Percentiles rank a stretch among this genome's conserved stretches.
These are phyloP conservation scores for Xanthoconium stramineum DNA, from an alignment of 768 basidiomycete species.

Conservation along the genomic window DNA sequence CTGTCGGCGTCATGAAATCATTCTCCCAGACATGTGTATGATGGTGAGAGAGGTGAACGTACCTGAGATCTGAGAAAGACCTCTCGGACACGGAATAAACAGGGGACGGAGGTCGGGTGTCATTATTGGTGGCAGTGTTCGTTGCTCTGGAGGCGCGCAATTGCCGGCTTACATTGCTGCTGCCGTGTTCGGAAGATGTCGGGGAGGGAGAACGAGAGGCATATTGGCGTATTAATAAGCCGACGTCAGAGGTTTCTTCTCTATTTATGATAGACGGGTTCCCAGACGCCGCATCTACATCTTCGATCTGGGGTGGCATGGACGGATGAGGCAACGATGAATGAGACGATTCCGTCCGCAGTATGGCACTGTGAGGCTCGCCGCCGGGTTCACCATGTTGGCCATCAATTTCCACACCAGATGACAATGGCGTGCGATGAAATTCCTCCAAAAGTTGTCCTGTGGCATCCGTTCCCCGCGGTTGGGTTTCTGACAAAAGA, in stretches of 20 bases:
- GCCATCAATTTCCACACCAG: neutral
- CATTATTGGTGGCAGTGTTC: neutral
- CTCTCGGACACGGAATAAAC: constrained; percentile 11
- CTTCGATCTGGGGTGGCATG: neutral
- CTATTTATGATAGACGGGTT: neutral
- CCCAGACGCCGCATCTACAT: neutral
- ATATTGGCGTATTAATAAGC: neutral
- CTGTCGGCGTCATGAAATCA: neutral
- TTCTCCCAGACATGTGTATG: neutral
- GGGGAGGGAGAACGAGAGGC: constrained; percentile 26
- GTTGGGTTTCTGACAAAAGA: neutral
- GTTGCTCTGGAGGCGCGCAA: neutral
- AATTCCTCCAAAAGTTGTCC: neutral
- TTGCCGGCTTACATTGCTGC: constrained; percentile 12
- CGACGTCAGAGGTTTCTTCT: neutral
- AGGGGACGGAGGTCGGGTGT: constrained; percentile 10
- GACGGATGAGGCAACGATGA: neutral
- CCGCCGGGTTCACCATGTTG: neutral
- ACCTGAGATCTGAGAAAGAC: constrained; percentile 19
- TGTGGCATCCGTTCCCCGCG: neutral
- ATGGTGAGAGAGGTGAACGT: neutral
- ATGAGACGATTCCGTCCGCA: neutral
- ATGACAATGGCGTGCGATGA: neutral
- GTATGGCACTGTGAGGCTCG: neutral
- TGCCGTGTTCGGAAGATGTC: constrained; percentile 29